phyloP scores from a whole-genome alignment of 306 rosid species.

The Prunus armeniaca region DNA sequence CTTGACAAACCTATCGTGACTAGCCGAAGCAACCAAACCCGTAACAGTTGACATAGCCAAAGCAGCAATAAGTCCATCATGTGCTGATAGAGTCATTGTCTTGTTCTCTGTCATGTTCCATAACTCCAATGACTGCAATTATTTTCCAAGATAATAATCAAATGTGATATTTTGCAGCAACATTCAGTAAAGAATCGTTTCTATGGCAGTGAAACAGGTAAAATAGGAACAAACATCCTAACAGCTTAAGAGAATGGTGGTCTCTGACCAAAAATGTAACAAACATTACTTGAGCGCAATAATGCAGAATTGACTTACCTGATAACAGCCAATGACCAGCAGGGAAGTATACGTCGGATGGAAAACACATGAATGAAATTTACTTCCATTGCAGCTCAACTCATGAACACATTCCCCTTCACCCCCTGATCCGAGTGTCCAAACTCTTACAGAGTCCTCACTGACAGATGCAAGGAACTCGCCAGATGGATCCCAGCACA shows the following conservation, averaged over 20 bases:
- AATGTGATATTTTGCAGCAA: background rate
- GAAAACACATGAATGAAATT: slow-evolving; percentile 84
- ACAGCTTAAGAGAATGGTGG: background rate
- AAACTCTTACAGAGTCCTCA: slow-evolving; percentile 92
- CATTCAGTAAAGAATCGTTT: background rate
- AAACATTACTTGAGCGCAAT: background rate
- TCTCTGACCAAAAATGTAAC: background rate
- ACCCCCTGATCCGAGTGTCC: slow-evolving; percentile 76
- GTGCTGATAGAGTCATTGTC: slow-evolving; percentile 89
- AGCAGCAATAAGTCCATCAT: slow-evolving; percentile 79
- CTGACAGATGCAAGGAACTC: slow-evolving; percentile 91
- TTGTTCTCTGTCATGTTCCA: slow-evolving; percentile 93
- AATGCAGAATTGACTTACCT: slow-evolving; percentile 55
- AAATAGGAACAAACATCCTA: background rate
- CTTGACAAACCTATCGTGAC: slow-evolving; percentile 86
- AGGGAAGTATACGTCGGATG: slow-evolving; percentile 87
- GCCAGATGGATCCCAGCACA: slow-evolving; percentile 96
- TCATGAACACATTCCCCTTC: slow-evolving; percentile 90
- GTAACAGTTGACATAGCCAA: slow-evolving; percentile 73
- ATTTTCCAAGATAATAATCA: background rate
- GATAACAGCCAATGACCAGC: slow-evolving; percentile 90
- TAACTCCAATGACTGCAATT: slow-evolving; percentile 85
- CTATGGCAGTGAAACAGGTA: background rate
- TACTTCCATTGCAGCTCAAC: slow-evolving; percentile 77
- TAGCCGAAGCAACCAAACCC: slow-evolving; percentile 88